phyloP scores from a whole-genome alignment of 768 basidiomycete species.

The Piloderma croceum region DNA sequence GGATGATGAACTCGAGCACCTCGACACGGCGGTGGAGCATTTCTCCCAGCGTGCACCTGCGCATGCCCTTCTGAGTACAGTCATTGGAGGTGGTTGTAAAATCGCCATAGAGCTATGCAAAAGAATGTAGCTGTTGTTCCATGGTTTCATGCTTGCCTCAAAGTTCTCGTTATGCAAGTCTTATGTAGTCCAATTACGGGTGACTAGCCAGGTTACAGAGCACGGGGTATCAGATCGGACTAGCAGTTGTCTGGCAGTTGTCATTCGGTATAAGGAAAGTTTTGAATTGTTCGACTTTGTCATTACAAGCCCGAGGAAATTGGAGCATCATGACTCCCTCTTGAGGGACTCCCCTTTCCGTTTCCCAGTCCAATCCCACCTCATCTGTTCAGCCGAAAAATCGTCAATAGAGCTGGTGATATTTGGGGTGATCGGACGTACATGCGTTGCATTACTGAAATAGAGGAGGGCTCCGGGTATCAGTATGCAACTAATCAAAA shows the following conservation, averaged over 20 bases:
- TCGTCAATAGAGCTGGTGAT: constrained; percentile 13
- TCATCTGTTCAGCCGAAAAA: constrained; percentile 30
- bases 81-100: constrained; percentile 83
- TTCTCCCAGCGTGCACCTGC: constrained; percentile 87
- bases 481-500: constrained; percentile 55
- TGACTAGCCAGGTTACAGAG: no score
- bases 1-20: constrained; percentile 92
- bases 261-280: no score
- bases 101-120: constrained; percentile 88
- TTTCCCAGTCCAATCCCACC: constrained; percentile 52
- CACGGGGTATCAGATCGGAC: no score
- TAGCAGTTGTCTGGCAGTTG: no score
- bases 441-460: constrained; percentile 34
- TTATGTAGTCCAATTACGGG: no score
- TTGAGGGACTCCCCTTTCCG: constrained; percentile 39
- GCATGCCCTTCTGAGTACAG: constrained; percentile 81
- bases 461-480: constrained; percentile 54
- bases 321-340: no score
- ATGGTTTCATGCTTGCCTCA: no score
- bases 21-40: constrained; percentile 85
- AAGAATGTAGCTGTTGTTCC: constrained; percentile 49
- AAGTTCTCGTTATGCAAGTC: no score
- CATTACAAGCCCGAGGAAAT: no score
- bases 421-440: constrained; percentile 32
- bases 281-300: no score